A percentile compares a stretch with the other conserved stretches of the same genome.
phyloP scores from a whole-genome alignment of 352 stramenopile genomes.

The Saprolegnia parasitica region DNA sequence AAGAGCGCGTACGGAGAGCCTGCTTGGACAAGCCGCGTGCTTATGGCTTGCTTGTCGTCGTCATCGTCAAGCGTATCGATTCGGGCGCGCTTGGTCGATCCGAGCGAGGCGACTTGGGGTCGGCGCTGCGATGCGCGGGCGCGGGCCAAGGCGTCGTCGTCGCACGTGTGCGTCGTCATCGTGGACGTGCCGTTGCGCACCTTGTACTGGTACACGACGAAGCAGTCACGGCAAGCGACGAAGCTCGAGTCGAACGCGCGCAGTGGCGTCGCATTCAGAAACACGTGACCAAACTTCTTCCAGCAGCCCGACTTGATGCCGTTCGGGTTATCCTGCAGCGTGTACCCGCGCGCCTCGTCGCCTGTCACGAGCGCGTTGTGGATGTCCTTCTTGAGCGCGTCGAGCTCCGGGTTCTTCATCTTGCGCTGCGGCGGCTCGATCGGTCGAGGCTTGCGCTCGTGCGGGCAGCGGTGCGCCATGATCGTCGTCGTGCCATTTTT shows the following conservation, averaged over 20 bases:
- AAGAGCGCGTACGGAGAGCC: slow-evolving; percentile 1
- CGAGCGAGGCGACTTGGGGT: not conserved
- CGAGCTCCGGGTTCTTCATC: slow-evolving; percentile 26
- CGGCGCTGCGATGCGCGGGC: not conserved
- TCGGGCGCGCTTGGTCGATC: not conserved
- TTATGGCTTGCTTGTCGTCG: slow-evolving; percentile 6
- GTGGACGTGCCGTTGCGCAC: slow-evolving; percentile 29
- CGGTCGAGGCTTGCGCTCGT: not conserved
- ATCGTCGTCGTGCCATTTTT: slow-evolving; percentile 30
- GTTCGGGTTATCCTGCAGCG: slow-evolving; percentile 14
- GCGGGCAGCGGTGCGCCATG: slow-evolving; percentile 25
- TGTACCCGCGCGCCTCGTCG: slow-evolving; percentile 19
- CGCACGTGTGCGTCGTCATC: slow-evolving; percentile 27
- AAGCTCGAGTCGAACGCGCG: slow-evolving; percentile 24
- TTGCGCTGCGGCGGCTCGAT: slow-evolving; percentile 4
- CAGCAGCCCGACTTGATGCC: slow-evolving; percentile 28
- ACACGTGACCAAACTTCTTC: slow-evolving; percentile 27
- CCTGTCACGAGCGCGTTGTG: slow-evolving; percentile 8
- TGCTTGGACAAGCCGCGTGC: not conserved
- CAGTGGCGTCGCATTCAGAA: slow-evolving; percentile 9
- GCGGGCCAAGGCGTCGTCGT: not conserved
- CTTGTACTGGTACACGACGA: slow-evolving; percentile 29
- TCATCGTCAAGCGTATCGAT: not conserved
- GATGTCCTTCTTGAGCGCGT: slow-evolving; percentile 26
- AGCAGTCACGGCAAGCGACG: slow-evolving; percentile 22